Base-by-base conservation (phyloP, 208 protist genomes). In the Trypanosoma cruzi region DNA sequence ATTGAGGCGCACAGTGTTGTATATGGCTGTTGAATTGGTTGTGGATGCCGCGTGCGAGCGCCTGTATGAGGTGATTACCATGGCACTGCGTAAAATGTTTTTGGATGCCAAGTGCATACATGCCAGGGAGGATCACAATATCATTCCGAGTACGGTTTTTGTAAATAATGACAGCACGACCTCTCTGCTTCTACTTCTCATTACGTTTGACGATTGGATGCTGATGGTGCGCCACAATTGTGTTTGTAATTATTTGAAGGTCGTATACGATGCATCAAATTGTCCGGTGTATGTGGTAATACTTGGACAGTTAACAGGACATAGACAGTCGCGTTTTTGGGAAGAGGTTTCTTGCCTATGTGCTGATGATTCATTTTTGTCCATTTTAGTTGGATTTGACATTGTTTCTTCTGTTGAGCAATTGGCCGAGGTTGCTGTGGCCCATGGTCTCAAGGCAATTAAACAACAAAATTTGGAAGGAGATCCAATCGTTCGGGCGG, bases 401-500 rank as follows among this genome's bases (percentile, higher is more conserved):
- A 61, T 46, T 60, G 63, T 37, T 37, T 31, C 56, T 13, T 66
- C 64, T 24, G 1, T 67, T 3, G 40, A 55, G 20, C 64, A 40
- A 54, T 44, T 58, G 48, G 71, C 55, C 14, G 71, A 71, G 0
- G 60, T 77, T 64, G 50, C 67, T 29, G 81, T 85, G 28, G 68
- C 52, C 0, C 79, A 92, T 24, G 86, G 76, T 6, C 64, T 70
- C 7, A 73, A 64, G 28, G 81, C 83, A 20, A 81, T 80, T n/a
- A 66, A 61, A 31, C 42, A 79, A 29, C 69, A 82, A 36, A n/a
- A n/a, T n/a, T 48, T 13, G 2, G 83, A 86, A 54, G 54, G 44
- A 31, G 84, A 92, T 34, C 83, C 81, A 48, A 37, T 80, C 37
- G 71, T 89, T 22, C 88, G 88, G 7, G 71, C 71, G 0, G 85